phyloP scores from a whole-genome alignment of 2,329 filamentous ascomycete genomes.

The Plectosphaerella cucumerina region DNA sequence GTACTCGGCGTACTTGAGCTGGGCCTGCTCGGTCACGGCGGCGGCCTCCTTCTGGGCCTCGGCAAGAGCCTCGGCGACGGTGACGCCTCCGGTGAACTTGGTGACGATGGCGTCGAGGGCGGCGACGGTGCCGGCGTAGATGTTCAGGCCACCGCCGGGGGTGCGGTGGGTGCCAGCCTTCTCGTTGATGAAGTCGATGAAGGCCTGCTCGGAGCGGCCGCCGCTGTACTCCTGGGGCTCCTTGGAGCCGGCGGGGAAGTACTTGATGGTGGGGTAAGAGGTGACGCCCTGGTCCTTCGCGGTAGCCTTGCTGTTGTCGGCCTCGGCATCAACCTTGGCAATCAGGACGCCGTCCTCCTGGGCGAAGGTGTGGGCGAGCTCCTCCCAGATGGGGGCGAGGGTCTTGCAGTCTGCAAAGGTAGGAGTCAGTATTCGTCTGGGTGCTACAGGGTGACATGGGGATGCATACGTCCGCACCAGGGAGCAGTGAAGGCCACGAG shows the following conservation, averaged over 20 bases:
- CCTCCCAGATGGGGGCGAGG: conserved; percentile 88
- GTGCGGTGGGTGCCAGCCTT: conserved; percentile 84
- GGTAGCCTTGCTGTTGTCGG: conserved; percentile 75
- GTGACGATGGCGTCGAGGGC: conserved; percentile 71
- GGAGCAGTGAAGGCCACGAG: conserved; percentile 96
- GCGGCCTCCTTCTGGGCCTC: conserved; percentile 71
- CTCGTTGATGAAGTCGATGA: conserved; percentile 80
- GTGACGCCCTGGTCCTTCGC: conserved; percentile 72
- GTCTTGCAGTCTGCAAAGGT: conserved; percentile 80
- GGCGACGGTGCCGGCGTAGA: conserved; percentile 76
- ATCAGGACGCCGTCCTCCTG: conserved; percentile 76
- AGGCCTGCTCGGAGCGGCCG: conserved; percentile 69
- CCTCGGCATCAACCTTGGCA: conserved; percentile 94
- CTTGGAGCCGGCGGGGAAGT: conserved; percentile 82
- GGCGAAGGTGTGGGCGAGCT: conserved; percentile 74
- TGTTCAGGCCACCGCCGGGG: conserved; percentile 74
- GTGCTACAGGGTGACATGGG: conserved; percentile 3
- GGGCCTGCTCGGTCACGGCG: conserved; percentile 55
- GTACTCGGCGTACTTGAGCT: conserved; percentile 84
- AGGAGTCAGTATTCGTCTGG: background rate
- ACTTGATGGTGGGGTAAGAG: conserved; percentile 97
- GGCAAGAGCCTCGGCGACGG: conserved; percentile 58
- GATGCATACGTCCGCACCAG: conserved; percentile 90
- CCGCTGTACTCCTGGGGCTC: conserved; percentile 68
- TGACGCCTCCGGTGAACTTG: conserved; percentile 64